Evolutionary conservation across 2,329 filamentous ascomycete species (phyloP), one percentile per base, ranked within the genome.

Genomic region (Lachnellula arida): DNA sequence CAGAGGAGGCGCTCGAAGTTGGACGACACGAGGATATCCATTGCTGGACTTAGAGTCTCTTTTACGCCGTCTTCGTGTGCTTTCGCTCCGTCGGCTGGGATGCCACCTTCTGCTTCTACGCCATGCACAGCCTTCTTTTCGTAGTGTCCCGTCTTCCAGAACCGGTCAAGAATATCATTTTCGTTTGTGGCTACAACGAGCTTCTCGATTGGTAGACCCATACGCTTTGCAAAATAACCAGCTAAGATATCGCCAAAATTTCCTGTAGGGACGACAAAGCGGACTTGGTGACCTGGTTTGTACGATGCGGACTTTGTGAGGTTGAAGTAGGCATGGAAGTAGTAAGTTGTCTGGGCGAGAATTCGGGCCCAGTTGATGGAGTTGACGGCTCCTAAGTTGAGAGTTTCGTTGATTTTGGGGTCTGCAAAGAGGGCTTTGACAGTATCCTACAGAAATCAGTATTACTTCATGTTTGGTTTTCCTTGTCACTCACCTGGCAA

Each of bases 351-450:
- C 76, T 99, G 94, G 12, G 94, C 93, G 39, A 99, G 81, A 65
- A 99, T 97, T 65, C 94, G 82, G 2, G 92, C 89, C 82, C 88
- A 97, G 76, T 97, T 97, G 76, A 97, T 97, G 46, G 89, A 94
- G 78, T 97, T 97, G 64, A 97, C 91, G 44, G 94, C 93, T 42
- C 89, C 93, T 44, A 97, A 86, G 64, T 90, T 91, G 68, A 93
- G 84, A 2, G 82, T 85, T 64, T 81, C 77, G 78, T 97, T 97
- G 71, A 89, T 88, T 54, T 91, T 85, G 2, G 87, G 78, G 67
- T 99, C 93, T 60, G 85, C 86, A 70, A 97, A 97, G 49, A 99
- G 81, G 1, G 89, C 86, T 76, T 99, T 97, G 71, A 99, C 88
- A 55, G 94, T 95, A 73, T 96, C 91, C 82, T 87, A 28, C 2